phyloP scores from a whole-genome alignment of 2,329 filamentous ascomycete genomes.

The Microdochium trichocladiopsis region DNA sequence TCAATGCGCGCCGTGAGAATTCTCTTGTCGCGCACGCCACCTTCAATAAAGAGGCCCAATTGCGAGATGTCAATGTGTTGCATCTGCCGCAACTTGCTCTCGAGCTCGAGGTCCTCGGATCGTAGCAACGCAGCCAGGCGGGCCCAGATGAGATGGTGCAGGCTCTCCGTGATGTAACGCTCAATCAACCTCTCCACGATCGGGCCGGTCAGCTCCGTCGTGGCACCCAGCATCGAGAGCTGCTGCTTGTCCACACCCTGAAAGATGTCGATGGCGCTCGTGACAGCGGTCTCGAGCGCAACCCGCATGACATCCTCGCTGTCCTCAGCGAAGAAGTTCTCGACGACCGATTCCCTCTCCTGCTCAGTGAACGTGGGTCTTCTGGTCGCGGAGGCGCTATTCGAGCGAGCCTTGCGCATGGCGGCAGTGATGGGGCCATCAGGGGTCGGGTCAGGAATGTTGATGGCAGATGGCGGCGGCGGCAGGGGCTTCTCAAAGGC shows the following conservation, averaged over 20 bases:
- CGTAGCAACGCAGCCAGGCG: constrained; percentile 71
- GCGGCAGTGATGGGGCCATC: constrained; percentile 49
- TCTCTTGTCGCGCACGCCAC: constrained; percentile 70
- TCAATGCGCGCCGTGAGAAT: constrained; percentile 71
- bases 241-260: constrained; percentile 95
- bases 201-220: constrained; percentile 87
- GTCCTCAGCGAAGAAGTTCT: constrained; percentile 72
- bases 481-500: constrained; percentile 82
- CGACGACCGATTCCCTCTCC: constrained; percentile 39
- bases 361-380: constrained; percentile 27
- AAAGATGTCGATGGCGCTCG: constrained; percentile 89
- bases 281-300: constrained; percentile 86
- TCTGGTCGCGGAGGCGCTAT: constrained; percentile 30
- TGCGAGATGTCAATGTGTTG: constrained; percentile 90
- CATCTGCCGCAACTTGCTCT: constrained; percentile 89
- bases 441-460: constrained; percentile 51
- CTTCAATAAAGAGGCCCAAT: constrained; percentile 80
- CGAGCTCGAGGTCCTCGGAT: constrained; percentile 78
- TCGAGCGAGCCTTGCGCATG: constrained; percentile 47
- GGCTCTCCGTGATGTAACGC: constrained; percentile 86
- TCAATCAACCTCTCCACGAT: constrained; percentile 92
- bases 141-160: constrained; percentile 85
- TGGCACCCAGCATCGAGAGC: constrained; percentile 81
- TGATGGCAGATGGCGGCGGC: constrained; percentile 57
- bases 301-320: constrained; percentile 88